Percentiles rank a stretch among this genome's conserved stretches.
Conservation (phyloP, 106 monocot species). For the Dioscorea alata region DNA sequence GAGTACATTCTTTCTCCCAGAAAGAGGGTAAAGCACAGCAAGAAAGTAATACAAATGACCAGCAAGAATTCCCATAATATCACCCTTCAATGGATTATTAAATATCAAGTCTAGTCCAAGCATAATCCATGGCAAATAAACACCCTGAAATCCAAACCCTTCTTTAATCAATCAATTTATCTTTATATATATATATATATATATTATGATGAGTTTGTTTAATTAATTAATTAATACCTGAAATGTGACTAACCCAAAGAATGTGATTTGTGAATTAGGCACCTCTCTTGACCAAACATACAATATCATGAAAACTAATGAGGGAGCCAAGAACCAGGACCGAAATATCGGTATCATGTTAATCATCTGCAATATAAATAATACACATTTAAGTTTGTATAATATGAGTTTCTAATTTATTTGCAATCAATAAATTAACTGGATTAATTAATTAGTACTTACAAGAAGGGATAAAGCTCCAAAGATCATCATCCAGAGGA, state of each 20-base stretch:
- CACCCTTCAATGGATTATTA: neutral
- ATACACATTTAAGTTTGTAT: neutral
- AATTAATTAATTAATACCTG: neutral
- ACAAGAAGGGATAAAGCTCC: slow-evolving; percentile 11
- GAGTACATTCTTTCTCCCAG: slow-evolving; percentile 4
- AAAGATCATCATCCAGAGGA: slow-evolving; percentile 13
- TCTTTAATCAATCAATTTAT: neutral
- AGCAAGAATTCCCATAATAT: slow-evolving; percentile 4
- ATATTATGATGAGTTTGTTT: neutral
- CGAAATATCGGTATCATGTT: neutral
- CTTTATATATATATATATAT: neutral
- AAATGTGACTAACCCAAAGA: slow-evolving; percentile 1
- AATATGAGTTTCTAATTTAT: neutral
- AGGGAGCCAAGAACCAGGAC: neutral
- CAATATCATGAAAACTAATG: slow-evolving; percentile 9
- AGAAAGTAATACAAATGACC: slow-evolving; percentile 12
- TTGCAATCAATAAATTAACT: neutral
- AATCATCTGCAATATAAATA: neutral
- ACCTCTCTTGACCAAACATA: slow-evolving; percentile 17
- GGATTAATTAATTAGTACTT: neutral
- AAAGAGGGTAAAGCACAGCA: slow-evolving; percentile 8
- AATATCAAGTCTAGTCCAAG: slow-evolving; percentile 3
- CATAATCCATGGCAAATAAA: slow-evolving; percentile 9
- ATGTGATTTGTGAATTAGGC: neutral
- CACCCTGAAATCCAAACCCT: neutral